phyloP scores from a whole-genome alignment of 2,329 filamentous ascomycete genomes.

The Arachnopeziza araneosa region DNA sequence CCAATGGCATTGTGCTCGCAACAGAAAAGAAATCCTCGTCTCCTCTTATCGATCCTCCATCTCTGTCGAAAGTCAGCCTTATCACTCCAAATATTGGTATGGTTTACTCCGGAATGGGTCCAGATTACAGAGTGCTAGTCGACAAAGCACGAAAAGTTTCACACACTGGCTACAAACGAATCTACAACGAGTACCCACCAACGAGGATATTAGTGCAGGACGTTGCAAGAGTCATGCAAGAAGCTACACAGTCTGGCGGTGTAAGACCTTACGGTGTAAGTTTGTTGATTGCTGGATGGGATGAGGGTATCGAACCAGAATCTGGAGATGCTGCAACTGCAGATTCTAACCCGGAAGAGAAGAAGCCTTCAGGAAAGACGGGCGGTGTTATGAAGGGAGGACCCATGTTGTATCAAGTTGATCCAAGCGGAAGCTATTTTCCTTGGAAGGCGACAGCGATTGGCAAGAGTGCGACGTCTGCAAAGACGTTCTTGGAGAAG shows the following conservation, averaged over 20 bases:
- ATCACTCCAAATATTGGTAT: conserved; percentile 99
- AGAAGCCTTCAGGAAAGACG: conserved; percentile 78
- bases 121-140: conserved; percentile 94
- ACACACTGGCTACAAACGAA: conserved; percentile 97
- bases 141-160: conserved; percentile 98
- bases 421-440: conserved; percentile 98
- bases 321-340: conserved; percentile 53
- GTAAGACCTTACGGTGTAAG: conserved; percentile 96
- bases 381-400: conserved; percentile 93
- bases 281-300: conserved; percentile 93
- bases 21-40: conserved; percentile 99
- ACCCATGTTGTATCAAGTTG: conserved; percentile 96
- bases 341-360: conserved; percentile 58
- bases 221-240: conserved; percentile 95
- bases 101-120: conserved; percentile 99
- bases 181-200: conserved; percentile 99
- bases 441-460: conserved; percentile 99
- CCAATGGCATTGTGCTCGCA: conserved; percentile 96
- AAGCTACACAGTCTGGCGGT: conserved; percentile 96
- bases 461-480: conserved; percentile 95
- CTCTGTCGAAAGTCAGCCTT: conserved; percentile 93
- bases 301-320: conserved; percentile 91
- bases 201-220: conserved; percentile 99
- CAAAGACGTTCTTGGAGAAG: conserved; percentile 99
- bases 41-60: conserved; percentile 89